phyloP scores from a whole-genome alignment of 2,329 filamentous ascomycete genomes.

The Aspergillus sp. region DNA sequence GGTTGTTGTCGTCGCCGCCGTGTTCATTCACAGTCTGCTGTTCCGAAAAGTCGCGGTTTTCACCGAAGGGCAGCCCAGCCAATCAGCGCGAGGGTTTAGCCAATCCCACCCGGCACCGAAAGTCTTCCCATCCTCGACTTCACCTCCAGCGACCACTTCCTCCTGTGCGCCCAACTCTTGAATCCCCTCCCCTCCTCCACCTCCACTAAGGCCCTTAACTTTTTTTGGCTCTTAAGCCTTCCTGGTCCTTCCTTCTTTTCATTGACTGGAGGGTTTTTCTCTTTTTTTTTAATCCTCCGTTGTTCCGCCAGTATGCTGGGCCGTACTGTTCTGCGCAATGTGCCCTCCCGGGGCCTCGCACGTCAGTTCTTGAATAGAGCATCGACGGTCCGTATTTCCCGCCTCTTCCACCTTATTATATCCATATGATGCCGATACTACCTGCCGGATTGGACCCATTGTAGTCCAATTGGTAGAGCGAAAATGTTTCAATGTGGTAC shows the following conservation, averaged over 20 bases:
- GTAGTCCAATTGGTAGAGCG: conserved; percentile 7
- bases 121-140: conserved; percentile 30
- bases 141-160: conserved; percentile 25
- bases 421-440: conserved; percentile 4
- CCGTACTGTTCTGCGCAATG: conserved; percentile 80
- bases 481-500: conserved; percentile 3
- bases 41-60: conserved; percentile 33
- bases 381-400: conserved; percentile 61
- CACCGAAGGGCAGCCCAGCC: conserved; percentile 28
- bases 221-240: conserved; percentile 14
- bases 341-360: conserved; percentile 74
- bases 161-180: conserved; percentile 21
- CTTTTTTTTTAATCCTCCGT: conserved; percentile 14
- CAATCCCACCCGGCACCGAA: conserved; percentile 25
- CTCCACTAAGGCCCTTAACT: conserved; percentile 20
- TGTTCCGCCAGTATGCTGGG: conserved; percentile 67
- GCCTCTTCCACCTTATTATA: conserved; percentile 10
- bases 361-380: conserved; percentile 64
- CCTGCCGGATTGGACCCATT: conserved; percentile 15
- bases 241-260: conserved; percentile 13
- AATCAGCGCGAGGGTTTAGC: conserved; percentile 32
- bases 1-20: conserved; percentile 1
- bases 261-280: conserved; percentile 30
- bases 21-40: conserved; percentile 12
- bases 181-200: conserved; percentile 19